These are phyloP conservation scores for Gaertneriomyces sp. DNA, from an alignment of 192 early-diverging fungal genomes.

Conservation along the genomic window DNA sequence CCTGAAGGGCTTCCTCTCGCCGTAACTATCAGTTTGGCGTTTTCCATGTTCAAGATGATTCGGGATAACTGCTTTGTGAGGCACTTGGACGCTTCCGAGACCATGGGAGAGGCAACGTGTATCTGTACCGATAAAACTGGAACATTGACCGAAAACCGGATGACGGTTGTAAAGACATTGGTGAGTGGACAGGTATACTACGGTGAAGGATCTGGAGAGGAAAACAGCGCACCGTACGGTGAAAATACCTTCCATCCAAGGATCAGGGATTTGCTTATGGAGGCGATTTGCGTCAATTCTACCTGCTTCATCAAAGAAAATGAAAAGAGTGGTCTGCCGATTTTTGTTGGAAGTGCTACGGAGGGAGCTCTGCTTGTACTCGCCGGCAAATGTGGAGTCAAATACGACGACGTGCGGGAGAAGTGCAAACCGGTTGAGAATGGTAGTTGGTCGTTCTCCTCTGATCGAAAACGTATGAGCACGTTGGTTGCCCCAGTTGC, in stretches of 20 bases:
- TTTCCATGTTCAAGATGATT: conserved; percentile 68
- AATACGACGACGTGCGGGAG: conserved; percentile 42
- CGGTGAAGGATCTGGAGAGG: conserved; percentile 55
- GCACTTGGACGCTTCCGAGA: conserved; percentile 59
- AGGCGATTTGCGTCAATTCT: conserved; percentile 51
- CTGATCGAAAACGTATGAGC: conserved; percentile 57
- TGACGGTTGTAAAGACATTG: conserved; percentile 55
- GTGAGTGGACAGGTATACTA: conserved; percentile 43
- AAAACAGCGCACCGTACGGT: conserved; percentile 27
- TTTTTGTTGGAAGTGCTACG: conserved; percentile 57
- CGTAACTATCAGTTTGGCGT: conserved; percentile 57
- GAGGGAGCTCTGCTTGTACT: conserved; percentile 58
- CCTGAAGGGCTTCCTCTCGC: conserved; percentile 65
- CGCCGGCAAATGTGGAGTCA: conserved; percentile 40
- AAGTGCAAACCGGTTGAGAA: conserved; percentile 43
- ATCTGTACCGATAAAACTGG: conserved; percentile 66
- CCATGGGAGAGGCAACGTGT: conserved; percentile 62
- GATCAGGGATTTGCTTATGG: conserved; percentile 37
- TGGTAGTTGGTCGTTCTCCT: conserved; percentile 55
- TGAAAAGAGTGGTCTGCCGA: conserved; percentile 32
- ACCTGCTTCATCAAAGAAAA: conserved; percentile 55
- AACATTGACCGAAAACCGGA: conserved; percentile 60
- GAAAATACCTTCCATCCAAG: conserved; percentile 30
- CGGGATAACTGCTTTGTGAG: conserved; percentile 62
- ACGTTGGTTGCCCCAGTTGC: conserved; percentile 39